A percentile compares a stretch with the other conserved stretches of the same genome.
Evolutionary conservation across 495 filamentous ascomycete species (phyloP).

Genomic region (Penicillium roqueforti): DNA sequence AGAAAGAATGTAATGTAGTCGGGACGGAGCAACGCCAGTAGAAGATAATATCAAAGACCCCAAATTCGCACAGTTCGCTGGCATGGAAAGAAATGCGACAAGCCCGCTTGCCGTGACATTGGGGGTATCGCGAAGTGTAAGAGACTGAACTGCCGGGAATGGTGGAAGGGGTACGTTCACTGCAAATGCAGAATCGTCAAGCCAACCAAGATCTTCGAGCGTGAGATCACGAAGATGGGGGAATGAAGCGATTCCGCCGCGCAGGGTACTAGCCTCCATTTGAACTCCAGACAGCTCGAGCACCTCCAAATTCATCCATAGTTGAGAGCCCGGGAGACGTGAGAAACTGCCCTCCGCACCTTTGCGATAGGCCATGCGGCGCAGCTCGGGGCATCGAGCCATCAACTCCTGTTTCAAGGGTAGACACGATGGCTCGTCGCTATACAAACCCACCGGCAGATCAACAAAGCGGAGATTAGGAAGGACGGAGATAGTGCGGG

Average conservation of each 20-base stretch:
- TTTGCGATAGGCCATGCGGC: conserved; percentile 78
- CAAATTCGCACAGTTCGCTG: conserved; percentile 48
- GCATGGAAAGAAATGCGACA: conserved; percentile 53
- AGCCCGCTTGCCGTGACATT: conserved; percentile 68
- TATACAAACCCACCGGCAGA: conserved; percentile 73
- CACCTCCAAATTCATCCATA: conserved; percentile 77
- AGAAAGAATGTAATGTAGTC: conserved; percentile 61
- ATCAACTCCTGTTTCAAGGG: conserved; percentile 80
- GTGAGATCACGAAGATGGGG: conserved; percentile 65
- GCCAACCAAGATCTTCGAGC: conserved; percentile 58
- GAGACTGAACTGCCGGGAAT: conserved; percentile 65
- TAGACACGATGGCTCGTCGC: conserved; percentile 68
- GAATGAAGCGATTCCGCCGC: conserved; percentile 66
- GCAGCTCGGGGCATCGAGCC: conserved; percentile 72
- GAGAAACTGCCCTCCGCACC: conserved; percentile 79
- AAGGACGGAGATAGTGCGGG: conserved; percentile 78
- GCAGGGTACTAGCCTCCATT: conserved; percentile 65
- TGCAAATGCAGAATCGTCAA: conserved; percentile 73
- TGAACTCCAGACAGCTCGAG: conserved; percentile 70
- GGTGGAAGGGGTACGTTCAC: conserved; percentile 54
- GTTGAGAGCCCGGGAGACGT: conserved; percentile 54
- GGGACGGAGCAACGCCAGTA: conserved; percentile 61
- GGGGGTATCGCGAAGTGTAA: conserved; percentile 64
- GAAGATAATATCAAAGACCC: conserved; percentile 57
- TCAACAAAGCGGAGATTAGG: conserved; percentile 87